Base-by-base conservation (phyloP, 768 basidiomycete species). In the Rubroboletus pulcherrimus region DNA sequence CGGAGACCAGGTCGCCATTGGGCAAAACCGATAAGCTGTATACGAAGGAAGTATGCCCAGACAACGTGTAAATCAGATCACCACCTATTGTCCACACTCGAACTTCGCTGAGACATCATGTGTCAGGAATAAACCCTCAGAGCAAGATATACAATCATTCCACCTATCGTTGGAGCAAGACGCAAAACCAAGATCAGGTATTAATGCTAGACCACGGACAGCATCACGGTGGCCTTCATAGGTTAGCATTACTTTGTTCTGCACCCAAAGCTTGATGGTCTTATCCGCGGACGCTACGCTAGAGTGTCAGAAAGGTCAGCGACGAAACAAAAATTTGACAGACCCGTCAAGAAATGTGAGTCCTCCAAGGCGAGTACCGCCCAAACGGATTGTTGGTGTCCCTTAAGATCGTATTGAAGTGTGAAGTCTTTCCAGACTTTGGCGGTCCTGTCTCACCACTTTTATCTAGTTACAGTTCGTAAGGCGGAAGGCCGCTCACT, bases 31-130 rank as follows among this genome's bases (percentile, higher is more conserved):
- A 82, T 14, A 99, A 71, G 54, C 89, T 87, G 74, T 98, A 99
- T 14, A 98, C 93, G 69, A 98, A 99, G 21, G 94, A 97, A 2
- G 94, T 96, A 70, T 98, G 97, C 1, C 94, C 97, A 5, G 89
- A 86, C n/a, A 98, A 73, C 0, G 85, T 83, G 66, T 88, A 87
- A 51, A 88, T 77, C 44, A 80, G 66, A 68, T 90, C 91, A 54
- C 92, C 90, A 51, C 83, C 87, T 40, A 93, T 78, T 12, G 91
- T 88, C 91, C 95, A 99, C 19, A 97, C 85, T 46, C 87, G 90
- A 60, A 99, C 90, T 72, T 94, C 88, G 61, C 96, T 97, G 58
- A 26, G 57, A 53, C 38, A 12, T 29, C 47, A 49, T 0, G 1
- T n/a, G 34, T 60, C 42, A 60, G 53, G 45, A 39, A 17, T 41